These are phyloP conservation scores for Musa acuminata DNA, from an alignment of 176 grass and related monocot species.

Conservation along the genomic window DNA sequence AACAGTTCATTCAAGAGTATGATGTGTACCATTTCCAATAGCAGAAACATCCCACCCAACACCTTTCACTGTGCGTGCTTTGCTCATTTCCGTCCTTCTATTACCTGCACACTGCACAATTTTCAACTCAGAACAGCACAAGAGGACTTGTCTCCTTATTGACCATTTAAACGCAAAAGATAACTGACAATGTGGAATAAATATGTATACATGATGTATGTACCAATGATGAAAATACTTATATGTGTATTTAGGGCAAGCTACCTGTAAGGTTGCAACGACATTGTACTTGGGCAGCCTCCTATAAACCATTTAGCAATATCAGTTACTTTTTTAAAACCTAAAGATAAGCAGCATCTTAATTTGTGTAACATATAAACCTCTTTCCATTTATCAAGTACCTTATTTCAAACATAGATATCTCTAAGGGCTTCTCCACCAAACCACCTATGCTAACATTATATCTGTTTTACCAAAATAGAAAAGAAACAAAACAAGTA, in stretches of 20 bases:
- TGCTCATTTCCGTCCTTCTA: slow-evolving; percentile 92
- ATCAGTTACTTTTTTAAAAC: slow-evolving; percentile 24
- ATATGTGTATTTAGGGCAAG: background rate
- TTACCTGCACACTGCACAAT: slow-evolving; percentile 82
- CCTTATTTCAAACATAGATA: slow-evolving; percentile 81
- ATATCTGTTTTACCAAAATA: slow-evolving; percentile 48
- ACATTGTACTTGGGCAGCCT: slow-evolving; percentile 86
- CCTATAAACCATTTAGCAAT: slow-evolving; percentile 35
- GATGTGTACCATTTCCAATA: slow-evolving; percentile 70
- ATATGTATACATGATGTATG: background rate
- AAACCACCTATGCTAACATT: slow-evolving; percentile 63
- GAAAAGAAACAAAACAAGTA: slow-evolving; percentile 7
- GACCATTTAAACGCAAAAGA: background rate
- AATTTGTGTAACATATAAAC: background rate
- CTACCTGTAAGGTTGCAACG: slow-evolving; percentile 84
- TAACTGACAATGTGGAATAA: background rate
- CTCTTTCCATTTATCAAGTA: slow-evolving; percentile 25
- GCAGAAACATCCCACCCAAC: slow-evolving; percentile 92
- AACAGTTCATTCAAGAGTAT: background rate
- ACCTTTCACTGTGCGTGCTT: slow-evolving; percentile 65
- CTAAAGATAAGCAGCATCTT: slow-evolving; percentile 1
- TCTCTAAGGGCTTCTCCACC: slow-evolving; percentile 48
- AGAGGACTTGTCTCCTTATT: background rate
- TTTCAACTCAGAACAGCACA: slow-evolving; percentile 9
- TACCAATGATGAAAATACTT: background rate